Evolutionary conservation across 768 basidiomycete genomes (phyloP).

Genomic region (Lactifluus rugatus): DNA sequence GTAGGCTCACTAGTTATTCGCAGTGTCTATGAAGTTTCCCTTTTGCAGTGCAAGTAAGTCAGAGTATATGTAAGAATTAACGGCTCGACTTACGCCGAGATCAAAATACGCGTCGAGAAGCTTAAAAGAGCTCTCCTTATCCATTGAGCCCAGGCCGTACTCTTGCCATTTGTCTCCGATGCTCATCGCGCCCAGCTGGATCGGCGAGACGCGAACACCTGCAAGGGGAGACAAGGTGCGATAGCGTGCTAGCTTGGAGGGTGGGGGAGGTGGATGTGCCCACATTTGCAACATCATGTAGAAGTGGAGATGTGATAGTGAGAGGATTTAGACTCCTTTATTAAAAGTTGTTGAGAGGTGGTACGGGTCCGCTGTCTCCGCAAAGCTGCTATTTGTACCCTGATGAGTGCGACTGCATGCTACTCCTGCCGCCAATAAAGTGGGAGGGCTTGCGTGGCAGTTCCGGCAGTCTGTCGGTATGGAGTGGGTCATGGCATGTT

Average conservation of each 20-base stretch:
- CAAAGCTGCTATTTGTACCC: not conserved
- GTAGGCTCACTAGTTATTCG: slow-evolving; percentile 29
- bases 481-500: no score
- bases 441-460: no score
- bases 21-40: slow-evolving; percentile 30
- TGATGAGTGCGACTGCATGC: no score
- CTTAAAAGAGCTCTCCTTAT: slow-evolving; percentile 30
- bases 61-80: no score
- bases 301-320: not conserved
- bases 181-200: slow-evolving; percentile 31
- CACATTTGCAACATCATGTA: not conserved
- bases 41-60: not conserved
- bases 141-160: slow-evolving; percentile 27
- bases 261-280: slow-evolving; percentile 12
- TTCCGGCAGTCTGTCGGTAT: no score
- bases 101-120: slow-evolving; percentile 32
- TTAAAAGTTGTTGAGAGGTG: not conserved
- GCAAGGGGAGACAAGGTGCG: slow-evolving; percentile 29
- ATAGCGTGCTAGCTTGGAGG: slow-evolving; percentile 25
- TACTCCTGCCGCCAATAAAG: no score
- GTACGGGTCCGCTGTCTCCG: not conserved
- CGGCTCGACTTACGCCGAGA: slow-evolving; percentile 19
- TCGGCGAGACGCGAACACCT: slow-evolving; percentile 31
- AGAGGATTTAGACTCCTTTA: no score
- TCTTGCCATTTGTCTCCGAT: slow-evolving; percentile 31